Base-by-base conservation (phyloP, 2,329 filamentous ascomycete species). In the Aureobasidium sp. region DNA sequence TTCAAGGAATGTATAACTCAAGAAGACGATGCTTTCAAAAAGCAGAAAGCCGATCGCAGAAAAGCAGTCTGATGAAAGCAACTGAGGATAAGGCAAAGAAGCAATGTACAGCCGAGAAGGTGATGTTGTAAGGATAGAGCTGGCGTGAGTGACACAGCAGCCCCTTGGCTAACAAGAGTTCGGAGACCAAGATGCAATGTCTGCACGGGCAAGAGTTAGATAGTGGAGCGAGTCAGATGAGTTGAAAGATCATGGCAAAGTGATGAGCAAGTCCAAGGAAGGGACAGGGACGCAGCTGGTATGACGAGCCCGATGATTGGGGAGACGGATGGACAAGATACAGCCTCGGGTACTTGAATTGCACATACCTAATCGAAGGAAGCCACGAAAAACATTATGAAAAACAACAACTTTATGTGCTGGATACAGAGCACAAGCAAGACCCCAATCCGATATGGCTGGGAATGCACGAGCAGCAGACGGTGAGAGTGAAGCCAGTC, bases 331-430 rank as follows among this genome's bases (percentile, higher is more conserved):
- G 36, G 39, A 21, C 14, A 32, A 42, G 36, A 37, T 36, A 41
- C 29, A 45, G 42, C n/a, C 36, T 54, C 13, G 9, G 25, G 37
- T 47, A 41, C 53, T 45, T 57, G 53, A 7, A 9, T 37, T 47
- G 53, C 54, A 58, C 54, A 44, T 58, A 58, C 54, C 54, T 58
- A 58, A 37, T 27, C 21, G 21, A 48, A 37, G 7, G 30, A 57
- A 57, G 39, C 39, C 39, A 34, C n/a, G 16, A 13, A 47, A 57
- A 47, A 57, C 53, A 57, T 57, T 29, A 47, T 30, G 45, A 30
- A 48, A 25, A 57, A 48, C 32, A 48, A 48, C 32, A 48, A 25
- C 4, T 29, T 5, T 37, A 30, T 37, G 30, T 21, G 27, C 27
- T 27, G 29, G n/a, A 21, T 25, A 44, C 39, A 57, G 32, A 16